These are phyloP conservation scores for Omphalotus guepiniiformis DNA, from an alignment of 768 basidiomycete species.

Conservation along the genomic window DNA sequence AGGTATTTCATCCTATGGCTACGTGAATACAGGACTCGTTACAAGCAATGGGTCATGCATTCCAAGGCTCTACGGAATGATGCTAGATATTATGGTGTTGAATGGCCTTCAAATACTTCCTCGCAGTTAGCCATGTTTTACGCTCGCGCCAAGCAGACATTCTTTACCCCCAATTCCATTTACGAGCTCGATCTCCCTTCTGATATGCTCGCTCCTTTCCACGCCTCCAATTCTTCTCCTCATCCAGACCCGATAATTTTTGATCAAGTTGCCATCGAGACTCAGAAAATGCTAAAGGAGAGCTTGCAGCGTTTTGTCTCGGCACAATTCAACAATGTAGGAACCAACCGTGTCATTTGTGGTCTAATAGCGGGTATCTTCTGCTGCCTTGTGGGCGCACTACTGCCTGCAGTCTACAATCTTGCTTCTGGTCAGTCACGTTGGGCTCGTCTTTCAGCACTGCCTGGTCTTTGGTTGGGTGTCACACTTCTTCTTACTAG, in stretches of 20 bases:
- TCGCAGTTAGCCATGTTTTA: conserved; percentile 70
- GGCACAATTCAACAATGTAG: conserved; percentile 69
- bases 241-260: conserved; percentile 70
- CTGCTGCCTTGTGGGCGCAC: conserved; percentile 41
- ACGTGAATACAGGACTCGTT: conserved; percentile 59
- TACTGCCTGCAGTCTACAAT: conserved; percentile 45
- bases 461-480: conserved; percentile 72
- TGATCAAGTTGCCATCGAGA: conserved; percentile 52
- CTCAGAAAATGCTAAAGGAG: conserved; percentile 53
- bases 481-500: conserved; percentile 58
- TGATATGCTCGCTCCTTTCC: conserved; percentile 58
- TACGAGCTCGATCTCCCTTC: conserved; percentile 73
- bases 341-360: conserved; percentile 63
- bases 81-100: conserved; percentile 25
- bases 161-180: conserved; percentile 65
- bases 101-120: conserved; percentile 41
- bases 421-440: conserved; percentile 44
- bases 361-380: conserved; percentile 62
- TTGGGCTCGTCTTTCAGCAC: conserved; percentile 53
- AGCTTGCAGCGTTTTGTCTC: conserved; percentile 63
- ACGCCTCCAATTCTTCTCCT: conserved; percentile 34
- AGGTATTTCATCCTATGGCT: conserved; percentile 81
- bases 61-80: conserved; percentile 17
- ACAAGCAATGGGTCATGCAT: conserved; percentile 33
- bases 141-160: conserved; percentile 74